These are phyloP conservation scores for Vitis riparia DNA, from an alignment of 164 flowering plant genomes.

Conservation along the genomic window DNA sequence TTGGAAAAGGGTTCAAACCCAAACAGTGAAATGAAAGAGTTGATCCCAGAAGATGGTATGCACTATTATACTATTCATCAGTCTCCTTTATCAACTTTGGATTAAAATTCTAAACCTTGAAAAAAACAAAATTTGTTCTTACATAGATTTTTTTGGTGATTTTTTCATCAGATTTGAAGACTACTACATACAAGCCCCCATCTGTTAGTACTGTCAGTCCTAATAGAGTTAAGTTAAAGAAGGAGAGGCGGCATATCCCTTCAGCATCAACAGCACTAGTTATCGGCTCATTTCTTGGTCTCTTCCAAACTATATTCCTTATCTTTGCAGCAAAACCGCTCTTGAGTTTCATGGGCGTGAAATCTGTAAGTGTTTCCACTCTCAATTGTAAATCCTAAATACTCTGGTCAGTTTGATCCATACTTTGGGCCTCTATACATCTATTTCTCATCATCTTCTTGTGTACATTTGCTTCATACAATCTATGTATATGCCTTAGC, in stretches of 20 bases:
- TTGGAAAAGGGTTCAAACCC: conserved; percentile 28
- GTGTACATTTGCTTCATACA: too few relatives aligned
- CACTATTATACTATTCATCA: too few relatives aligned
- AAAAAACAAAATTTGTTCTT: background rate
- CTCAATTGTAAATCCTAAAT: background rate
- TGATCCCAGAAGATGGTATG: conserved; percentile 19
- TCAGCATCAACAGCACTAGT: conserved; percentile 52
- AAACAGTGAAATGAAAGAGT: conserved; percentile 16
- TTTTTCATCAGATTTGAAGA: conserved; percentile 1
- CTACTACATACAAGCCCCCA: background rate
- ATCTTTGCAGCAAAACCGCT: conserved; percentile 35
- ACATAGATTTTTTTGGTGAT: background rate
- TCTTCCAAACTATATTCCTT: conserved; percentile 39
- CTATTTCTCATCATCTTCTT: too few relatives aligned
- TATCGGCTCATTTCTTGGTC: conserved; percentile 36
- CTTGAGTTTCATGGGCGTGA: conserved; percentile 44
- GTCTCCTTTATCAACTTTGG: background rate
- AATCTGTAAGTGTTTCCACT: conserved; percentile 28
- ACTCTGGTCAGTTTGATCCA: background rate
- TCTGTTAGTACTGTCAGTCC: background rate
- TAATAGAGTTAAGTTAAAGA: background rate
- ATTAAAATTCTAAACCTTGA: background rate
- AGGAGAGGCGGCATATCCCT: conserved; percentile 29
- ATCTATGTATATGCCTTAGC: too few relatives aligned
- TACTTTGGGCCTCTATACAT: too few relatives aligned